phyloP scores from a whole-genome alignment of 306 rosid genomes.

The Malus orientalis region DNA sequence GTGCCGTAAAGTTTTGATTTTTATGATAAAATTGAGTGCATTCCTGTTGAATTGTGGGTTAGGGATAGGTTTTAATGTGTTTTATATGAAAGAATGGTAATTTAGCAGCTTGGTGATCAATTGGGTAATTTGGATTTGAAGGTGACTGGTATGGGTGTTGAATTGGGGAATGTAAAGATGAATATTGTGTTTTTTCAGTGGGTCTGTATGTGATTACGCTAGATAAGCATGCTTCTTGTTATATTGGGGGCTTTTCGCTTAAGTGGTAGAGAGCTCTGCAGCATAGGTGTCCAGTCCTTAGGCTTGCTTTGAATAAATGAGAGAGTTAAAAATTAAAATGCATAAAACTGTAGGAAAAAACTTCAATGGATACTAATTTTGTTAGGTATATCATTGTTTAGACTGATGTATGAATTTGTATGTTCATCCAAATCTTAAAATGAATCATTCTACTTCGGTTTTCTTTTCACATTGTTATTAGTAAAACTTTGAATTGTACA shows the following conservation, averaged over 20 bases:
- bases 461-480: neutral
- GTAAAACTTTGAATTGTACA: neutral
- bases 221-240: neutral
- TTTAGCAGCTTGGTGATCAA: neutral
- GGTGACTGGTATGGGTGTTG: neutral
- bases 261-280: neutral
- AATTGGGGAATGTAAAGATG: neutral
- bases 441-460: neutral
- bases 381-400: neutral
- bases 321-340: neutral
- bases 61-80: neutral
- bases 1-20: neutral
- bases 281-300: neutral
- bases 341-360: neutral
- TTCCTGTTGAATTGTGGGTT: constrained; percentile 8
- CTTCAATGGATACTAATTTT: neutral
- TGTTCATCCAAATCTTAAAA: neutral
- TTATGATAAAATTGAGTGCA: neutral
- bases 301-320: neutral
- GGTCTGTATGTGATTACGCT: neutral
- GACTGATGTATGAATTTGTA: neutral
- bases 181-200: neutral
- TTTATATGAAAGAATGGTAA: neutral
- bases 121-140: neutral
- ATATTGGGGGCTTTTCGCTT: neutral